Base-by-base conservation (phyloP, 306 rosid species). In the Prosopis cineraria region DNA sequence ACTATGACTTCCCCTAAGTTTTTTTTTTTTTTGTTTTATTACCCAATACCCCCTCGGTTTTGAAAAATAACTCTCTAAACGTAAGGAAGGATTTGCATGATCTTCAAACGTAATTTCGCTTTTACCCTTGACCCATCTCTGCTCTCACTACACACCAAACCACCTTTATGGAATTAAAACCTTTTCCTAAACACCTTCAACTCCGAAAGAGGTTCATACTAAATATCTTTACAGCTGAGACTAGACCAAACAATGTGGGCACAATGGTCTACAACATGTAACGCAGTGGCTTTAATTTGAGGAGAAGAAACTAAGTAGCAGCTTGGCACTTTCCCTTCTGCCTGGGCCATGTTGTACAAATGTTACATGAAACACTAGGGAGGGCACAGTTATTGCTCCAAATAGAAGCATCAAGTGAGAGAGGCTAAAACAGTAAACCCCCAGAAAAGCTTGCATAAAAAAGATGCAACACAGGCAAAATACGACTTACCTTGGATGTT, bases 281-380 rank as follows among this genome's bases (percentile, higher is more conserved):
- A 95, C 97, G 10, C 88, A 80, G 75, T 92, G 96, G 29, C 96
- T 97, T 10, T 3, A 56, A 56, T 76, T 87, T 94, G 53, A 94
- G 93, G 50, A 91, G 93, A 58, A 94, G 94, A 74, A 90, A 96
- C 98, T 96, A 94, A 2, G 97, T 94, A 94, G 92, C 64, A 90
- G 97, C 68, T 90, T 94, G 1, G 97, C 98, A 80, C 90, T 94
- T 69, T 88, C 92, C 7, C 93, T 89, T 7, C 93, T 82, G 68
- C 86, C 88, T 56, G 2, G 9, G 62, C 14, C 31, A 56, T 56
- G 33, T 25, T 56, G 63, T 25, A 56, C 7, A 56, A 11, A 2
- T 22, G 62, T 52, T 19, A 52, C 62, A 55, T 55, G 62, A 55
- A 55, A 22, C 16, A 55, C 11, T 2, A 10, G 31, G 62, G 62